Evolutionary conservation across 2,329 filamentous ascomycete species (phyloP).

Genomic region (Ambrosiella beaveri): DNA sequence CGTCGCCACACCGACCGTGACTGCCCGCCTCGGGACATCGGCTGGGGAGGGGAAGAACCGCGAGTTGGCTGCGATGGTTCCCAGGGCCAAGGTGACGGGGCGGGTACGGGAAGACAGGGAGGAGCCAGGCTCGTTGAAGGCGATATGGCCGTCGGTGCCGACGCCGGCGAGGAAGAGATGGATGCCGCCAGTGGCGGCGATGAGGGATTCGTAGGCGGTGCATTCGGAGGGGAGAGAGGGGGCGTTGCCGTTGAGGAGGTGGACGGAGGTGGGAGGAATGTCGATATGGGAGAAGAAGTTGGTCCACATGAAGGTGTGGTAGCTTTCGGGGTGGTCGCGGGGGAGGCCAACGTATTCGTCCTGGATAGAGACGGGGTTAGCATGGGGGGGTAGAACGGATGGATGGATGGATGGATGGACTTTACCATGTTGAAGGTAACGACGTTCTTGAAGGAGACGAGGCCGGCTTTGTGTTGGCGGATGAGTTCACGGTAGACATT

Average conservation of each 20-base stretch:
- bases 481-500: constrained; percentile 64
- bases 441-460: constrained; percentile 66
- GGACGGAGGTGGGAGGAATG: constrained; percentile 63
- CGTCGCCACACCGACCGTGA: constrained; percentile 74
- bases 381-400: constrained; percentile 11
- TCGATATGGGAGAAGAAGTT: constrained; percentile 79
- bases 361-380: constrained; percentile 21
- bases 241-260: constrained; percentile 71
- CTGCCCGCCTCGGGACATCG: constrained; percentile 65
- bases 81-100: constrained; percentile 74
- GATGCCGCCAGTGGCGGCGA: constrained; percentile 58
- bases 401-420: constrained; percentile 9
- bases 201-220: constrained; percentile 61
- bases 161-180: constrained; percentile 76
- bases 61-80: constrained; percentile 73
- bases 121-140: constrained; percentile 79
- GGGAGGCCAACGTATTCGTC: constrained; percentile 79
- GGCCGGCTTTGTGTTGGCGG: constrained; percentile 48
- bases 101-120: constrained; percentile 60
- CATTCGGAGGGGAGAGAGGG: constrained; percentile 60
- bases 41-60: constrained; percentile 55
- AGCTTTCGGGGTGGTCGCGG: constrained; percentile 67
- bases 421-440: constrained; percentile 81
- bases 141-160: constrained; percentile 73
- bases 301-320: constrained; percentile 88